Evolutionary conservation across 345 rosid species (phyloP).

Genomic region (Erysimum cheiranthoides): DNA sequence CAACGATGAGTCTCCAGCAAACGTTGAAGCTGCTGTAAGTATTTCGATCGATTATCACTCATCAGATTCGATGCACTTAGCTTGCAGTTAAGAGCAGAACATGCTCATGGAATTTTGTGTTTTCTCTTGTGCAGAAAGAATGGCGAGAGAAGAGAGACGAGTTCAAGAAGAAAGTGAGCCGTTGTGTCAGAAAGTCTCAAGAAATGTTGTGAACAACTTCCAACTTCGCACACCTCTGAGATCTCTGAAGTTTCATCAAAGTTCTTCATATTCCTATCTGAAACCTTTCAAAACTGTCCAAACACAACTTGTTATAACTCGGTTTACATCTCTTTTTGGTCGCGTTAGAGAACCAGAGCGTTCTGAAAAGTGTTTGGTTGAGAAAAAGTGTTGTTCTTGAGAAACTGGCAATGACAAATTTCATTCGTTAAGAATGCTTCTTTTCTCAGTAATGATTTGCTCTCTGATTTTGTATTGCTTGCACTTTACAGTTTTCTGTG

Average conservation of each 20-base stretch:
- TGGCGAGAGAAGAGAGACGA: slow-evolving; percentile 77
- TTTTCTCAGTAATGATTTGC: slow-evolving; percentile 7
- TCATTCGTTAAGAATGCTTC: slow-evolving; percentile 25
- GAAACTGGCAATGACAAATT: slow-evolving; percentile 16
- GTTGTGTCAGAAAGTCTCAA: slow-evolving; percentile 72
- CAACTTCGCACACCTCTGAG: neutral
- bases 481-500: too few relatives aligned
- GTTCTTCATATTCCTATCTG: slow-evolving; percentile 21
- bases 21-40: slow-evolving; percentile 91
- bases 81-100: slow-evolving; percentile 8
- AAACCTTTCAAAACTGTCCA: slow-evolving; percentile 23
- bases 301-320: slow-evolving; percentile 18
- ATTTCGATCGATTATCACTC: neutral
- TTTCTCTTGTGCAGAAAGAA: slow-evolving; percentile 58
- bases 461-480: too few relatives aligned
- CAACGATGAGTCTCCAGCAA: slow-evolving; percentile 92
- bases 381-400: slow-evolving; percentile 37
- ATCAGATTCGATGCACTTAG: neutral
- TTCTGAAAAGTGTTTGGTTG: slow-evolving; percentile 37
- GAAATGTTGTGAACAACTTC: slow-evolving; percentile 55
- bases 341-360: slow-evolving; percentile 7
- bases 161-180: slow-evolving; percentile 76
- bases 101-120: neutral
- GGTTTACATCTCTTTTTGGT: slow-evolving; percentile 5
- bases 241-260: slow-evolving; percentile 15